Evolutionary conservation across 129 eudicot species (phyloP).

Genomic region (Flaveria sonorensis): DNA sequence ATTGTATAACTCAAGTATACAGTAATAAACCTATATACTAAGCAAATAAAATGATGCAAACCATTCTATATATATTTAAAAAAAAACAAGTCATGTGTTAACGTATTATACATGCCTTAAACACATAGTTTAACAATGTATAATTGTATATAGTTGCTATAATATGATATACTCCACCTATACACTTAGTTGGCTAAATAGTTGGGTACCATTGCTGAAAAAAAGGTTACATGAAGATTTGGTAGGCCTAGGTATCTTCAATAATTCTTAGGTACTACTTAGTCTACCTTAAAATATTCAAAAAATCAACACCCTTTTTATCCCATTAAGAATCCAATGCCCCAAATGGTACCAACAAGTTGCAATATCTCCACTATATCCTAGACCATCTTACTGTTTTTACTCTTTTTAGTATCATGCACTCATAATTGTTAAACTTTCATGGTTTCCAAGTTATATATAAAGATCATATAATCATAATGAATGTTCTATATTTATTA

Average conservation of each 20-base stretch:
- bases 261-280: slow-evolving; percentile 34
- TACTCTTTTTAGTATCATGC: slow-evolving; percentile 27
- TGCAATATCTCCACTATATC: slow-evolving; percentile 29
- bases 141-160: too few relatives aligned
- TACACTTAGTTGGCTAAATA: not conserved
- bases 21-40: too few relatives aligned
- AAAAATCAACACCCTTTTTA: slow-evolving; percentile 26
- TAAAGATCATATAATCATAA: slow-evolving; percentile 7
- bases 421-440: not conserved
- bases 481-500: not conserved
- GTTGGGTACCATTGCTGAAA: slow-evolving; percentile 3
- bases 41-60: too few relatives aligned
- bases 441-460: too few relatives aligned
- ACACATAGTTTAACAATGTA: too few relatives aligned
- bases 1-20: too few relatives aligned
- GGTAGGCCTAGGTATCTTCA: slow-evolving; percentile 38
- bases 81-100: too few relatives aligned
- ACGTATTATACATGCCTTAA: too few relatives aligned
- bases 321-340: slow-evolving; percentile 35
- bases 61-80: too few relatives aligned
- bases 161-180: not conserved
- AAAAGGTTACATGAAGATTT: slow-evolving; percentile 28
- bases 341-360: slow-evolving; percentile 25
- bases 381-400: slow-evolving; percentile 13
- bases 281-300: slow-evolving; percentile 36